Base-by-base conservation (phyloP, 768 basidiomycete species). In the Tephrocybe rancida region DNA sequence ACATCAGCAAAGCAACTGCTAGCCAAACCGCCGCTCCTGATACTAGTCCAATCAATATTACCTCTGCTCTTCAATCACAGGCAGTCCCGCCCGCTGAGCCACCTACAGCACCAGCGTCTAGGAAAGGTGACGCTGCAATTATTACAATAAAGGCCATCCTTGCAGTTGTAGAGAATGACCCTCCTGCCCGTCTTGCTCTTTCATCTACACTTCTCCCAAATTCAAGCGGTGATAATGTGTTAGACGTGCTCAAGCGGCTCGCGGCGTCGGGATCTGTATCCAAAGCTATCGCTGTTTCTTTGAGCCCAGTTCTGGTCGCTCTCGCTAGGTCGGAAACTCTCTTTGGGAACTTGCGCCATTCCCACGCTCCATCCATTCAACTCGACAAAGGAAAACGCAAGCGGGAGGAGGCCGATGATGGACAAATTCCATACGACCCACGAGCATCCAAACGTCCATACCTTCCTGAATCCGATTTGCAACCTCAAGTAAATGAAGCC, bases 381-480 rank as follows among this genome's bases (percentile, higher is more conserved):
- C 79, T 86, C 1, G 83, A 87, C 64, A 83, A 80, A 58, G 85
- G 86, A n/a, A 91, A 92, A 66, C 82, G 90, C 37, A 90, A 88
- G 66, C 81, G 88, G 3, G 85, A 85, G 51, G 79, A 81, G 52
- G 70, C 66, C 21, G 82, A 81, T 30, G 75, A 70, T 26, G 69
- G 64, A 5, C 63, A 64, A n/a, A 67, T 65, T 22, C 48, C 56
- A 21, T 61, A 68, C 29, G 75, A 72, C 56, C 44, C 58, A 44
- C 62, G 64, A 47, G 59, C 67, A 14, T 64, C 56, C 43, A 87
- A 86, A 63, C 75, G 82, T 30, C 76, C 75, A 4, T 77, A 72
- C 50, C 57, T 75, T 27, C 71, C 71, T 24, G 75, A 71, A 43
- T 68, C 72, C 26, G 78, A 79, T 56, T 72, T 90, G 26, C 78